Evolutionary conservation across 2,329 filamentous ascomycete species (phyloP).

Genomic region (Zelopaecilomyces penicillatus): DNA sequence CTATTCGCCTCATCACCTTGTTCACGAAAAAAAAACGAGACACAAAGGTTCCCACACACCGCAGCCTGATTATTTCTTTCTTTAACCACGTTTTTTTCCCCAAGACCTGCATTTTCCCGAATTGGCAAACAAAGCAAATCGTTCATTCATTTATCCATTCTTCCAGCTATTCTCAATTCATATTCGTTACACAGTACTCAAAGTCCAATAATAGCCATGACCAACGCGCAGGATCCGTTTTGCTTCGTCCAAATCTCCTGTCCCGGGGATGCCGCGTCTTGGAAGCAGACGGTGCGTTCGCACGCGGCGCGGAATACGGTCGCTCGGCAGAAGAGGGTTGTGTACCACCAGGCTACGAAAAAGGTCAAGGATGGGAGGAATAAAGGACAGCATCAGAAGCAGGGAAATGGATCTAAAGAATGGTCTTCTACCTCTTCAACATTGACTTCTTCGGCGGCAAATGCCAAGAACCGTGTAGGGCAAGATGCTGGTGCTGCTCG

Average conservation of each 20-base stretch:
- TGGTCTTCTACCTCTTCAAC: background rate
- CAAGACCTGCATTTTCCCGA: too few species aligned
- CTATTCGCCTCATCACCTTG: background rate
- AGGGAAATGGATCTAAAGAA: background rate
- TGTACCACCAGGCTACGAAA: background rate
- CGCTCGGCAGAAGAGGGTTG: too few species aligned
- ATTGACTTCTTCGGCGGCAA: background rate
- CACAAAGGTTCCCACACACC: background rate
- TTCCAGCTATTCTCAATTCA: background rate
- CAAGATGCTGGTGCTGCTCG: too few species aligned
- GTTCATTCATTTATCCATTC: background rate
- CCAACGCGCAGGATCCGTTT: slow-evolving; percentile 3
- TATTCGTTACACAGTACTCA: slow-evolving; percentile 1
- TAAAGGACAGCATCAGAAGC: background rate
- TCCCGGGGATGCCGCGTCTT: slow-evolving; percentile 7
- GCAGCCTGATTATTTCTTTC: background rate
- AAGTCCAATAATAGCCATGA: background rate
- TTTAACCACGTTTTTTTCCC: background rate
- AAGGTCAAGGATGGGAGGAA: slow-evolving; percentile 3
- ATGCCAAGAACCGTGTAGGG: background rate
- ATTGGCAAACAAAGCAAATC: background rate
- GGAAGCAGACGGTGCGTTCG: slow-evolving; percentile 12
- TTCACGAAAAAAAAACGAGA: background rate
- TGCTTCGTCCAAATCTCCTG: slow-evolving; percentile 13
- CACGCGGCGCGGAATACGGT: slow-evolving; percentile 12